phyloP scores from a whole-genome alignment of 257 asterid species.

The Gentiana dahurica region DNA sequence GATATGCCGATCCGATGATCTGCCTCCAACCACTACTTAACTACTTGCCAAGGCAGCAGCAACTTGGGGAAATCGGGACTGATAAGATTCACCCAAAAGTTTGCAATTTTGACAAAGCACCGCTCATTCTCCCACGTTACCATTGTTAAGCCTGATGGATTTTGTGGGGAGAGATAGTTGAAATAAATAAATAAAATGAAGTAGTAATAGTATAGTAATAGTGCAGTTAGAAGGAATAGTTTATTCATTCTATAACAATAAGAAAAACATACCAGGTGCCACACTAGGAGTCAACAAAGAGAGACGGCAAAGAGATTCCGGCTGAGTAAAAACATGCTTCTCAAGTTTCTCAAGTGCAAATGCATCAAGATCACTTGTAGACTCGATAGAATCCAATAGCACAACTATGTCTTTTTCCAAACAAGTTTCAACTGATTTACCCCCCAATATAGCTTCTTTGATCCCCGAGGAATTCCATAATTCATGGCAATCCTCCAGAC shows the following conservation, averaged over 20 bases:
- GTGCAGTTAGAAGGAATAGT: neutral
- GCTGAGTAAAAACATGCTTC: constrained; percentile 29
- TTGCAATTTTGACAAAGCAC: constrained; percentile 58
- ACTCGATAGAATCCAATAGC: constrained; percentile 40
- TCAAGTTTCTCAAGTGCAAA: constrained; percentile 51
- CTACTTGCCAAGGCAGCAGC: constrained; percentile 37
- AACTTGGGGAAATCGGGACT: constrained; percentile 45
- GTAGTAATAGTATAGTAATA: too few relatives aligned
- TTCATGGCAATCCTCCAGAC: constrained; percentile 49
- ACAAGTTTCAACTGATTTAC: constrained; percentile 26
- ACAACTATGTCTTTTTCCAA: constrained; percentile 11
- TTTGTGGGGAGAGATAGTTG: too few relatives aligned
- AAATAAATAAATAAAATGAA: too few relatives aligned
- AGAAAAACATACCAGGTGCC: constrained; percentile 43
- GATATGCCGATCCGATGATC: too few relatives aligned
- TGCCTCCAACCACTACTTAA: constrained; percentile 3
- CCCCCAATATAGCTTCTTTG: constrained; percentile 44
- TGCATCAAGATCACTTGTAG: constrained; percentile 41
- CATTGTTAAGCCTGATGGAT: constrained; percentile 42
- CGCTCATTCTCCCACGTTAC: constrained; percentile 44
- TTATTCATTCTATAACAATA: neutral
- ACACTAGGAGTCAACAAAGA: constrained; percentile 47
- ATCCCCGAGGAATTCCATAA: constrained; percentile 60
- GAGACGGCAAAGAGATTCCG: constrained; percentile 39
- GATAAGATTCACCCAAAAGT: constrained; percentile 58